Evolutionary conservation across 495 filamentous ascomycete genomes (phyloP).

Genomic region (Rusavskia elegans): DNA sequence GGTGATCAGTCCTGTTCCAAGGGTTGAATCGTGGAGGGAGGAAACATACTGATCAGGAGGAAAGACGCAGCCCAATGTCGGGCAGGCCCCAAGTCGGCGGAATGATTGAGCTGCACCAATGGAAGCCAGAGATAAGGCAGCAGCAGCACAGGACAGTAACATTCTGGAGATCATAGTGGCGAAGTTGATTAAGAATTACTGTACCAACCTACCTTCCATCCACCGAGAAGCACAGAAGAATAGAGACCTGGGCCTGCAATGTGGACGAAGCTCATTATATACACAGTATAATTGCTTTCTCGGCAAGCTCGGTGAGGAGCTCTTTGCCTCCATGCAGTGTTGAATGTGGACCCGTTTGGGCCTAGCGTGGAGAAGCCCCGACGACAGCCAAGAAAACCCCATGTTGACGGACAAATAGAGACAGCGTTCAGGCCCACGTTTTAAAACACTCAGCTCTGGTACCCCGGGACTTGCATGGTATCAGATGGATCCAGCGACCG

Average conservation of each 20-base stretch:
- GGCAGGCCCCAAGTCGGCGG: slow-evolving; percentile 54
- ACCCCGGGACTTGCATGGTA: too few relatives aligned
- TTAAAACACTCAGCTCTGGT: too few relatives aligned
- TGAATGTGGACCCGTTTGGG: too few relatives aligned
- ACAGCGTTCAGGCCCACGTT: too few relatives aligned
- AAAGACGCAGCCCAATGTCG: slow-evolving; percentile 55
- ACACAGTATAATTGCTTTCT: background rate
- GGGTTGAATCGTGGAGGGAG: background rate
- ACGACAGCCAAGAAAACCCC: too few relatives aligned
- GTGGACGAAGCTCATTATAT: background rate
- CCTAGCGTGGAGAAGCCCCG: too few relatives aligned
- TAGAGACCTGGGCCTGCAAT: background rate
- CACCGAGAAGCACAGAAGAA: background rate
- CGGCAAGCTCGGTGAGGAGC: background rate
- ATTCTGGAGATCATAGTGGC: background rate
- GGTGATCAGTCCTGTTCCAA: background rate
- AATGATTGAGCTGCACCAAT: slow-evolving; percentile 41
- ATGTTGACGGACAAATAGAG: too few relatives aligned
- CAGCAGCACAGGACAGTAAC: background rate
- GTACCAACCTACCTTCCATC: background rate
- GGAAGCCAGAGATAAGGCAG: background rate
- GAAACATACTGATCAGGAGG: slow-evolving; percentile 50
- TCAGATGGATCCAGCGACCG: too few relatives aligned
- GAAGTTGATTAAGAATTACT: too few relatives aligned
- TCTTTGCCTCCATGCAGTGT: too few relatives aligned